Evolutionary conservation across 2,329 filamentous ascomycete species (phyloP), one percentile per base, ranked within the genome.

Genomic region (Diaporthe velutina): DNA sequence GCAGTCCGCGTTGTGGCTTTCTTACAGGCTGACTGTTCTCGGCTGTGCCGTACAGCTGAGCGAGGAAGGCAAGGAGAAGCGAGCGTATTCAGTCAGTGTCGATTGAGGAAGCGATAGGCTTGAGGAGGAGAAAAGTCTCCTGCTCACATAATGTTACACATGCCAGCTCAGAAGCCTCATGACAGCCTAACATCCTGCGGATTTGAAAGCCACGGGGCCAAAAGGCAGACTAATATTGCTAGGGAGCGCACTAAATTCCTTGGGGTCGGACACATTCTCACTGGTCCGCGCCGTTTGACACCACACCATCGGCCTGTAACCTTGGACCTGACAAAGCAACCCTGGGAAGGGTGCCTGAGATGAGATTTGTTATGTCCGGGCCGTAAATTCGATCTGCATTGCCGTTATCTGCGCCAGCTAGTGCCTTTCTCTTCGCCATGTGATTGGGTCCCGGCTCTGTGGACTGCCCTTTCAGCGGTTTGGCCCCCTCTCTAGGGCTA

Each of bases 271-370:
- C 38, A 30, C 58, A 30, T 55, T 42, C 12, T 10, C 42, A 22
- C 4, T 48, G 30, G 40, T 61, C 19, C 28, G 6, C n/a, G 38
- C 70, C 57, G 52, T 33, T 22, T n/a, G 38, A 10, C 48, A 15
- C 17, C 10, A 57, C 22, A 33, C 28, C 17, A 35, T 25, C 19
- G 19, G 71, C 52, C n/a, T n/a, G 28, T n/a, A 5, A 30, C 5
- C 45, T 66, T 40, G 33, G 30, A 42, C 45, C 45, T 73, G 50
- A 68, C 71, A 67, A 73, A 73, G 60, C 71, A 38, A n/a, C n/a
- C n/a, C n/a, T n/a, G n/a, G n/a, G n/a, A n/a, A n/a, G n/a, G 48
- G 28, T 28, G 38, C 22, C 12, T 48, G 13, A 30, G 33, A 35
- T 45, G 35, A 48, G 50, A 57, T 38, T 22, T 45, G 22, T 54